phyloP scores from a whole-genome alignment of 1,284 basidiomycete genomes.

The Phellinidium pouzarii region DNA sequence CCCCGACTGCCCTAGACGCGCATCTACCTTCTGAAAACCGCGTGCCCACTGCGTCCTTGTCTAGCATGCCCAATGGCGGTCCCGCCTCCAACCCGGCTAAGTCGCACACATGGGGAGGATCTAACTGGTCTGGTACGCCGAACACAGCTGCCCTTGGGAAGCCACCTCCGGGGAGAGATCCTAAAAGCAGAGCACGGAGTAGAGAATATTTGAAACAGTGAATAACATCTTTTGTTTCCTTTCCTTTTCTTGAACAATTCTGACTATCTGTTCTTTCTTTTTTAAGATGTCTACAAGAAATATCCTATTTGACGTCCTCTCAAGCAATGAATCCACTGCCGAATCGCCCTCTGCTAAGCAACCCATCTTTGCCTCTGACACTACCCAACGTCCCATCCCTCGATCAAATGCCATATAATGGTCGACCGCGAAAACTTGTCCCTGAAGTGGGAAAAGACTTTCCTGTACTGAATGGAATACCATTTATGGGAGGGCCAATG shows the following conservation, averaged over 20 bases:
- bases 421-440: conserved; percentile 69
- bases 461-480: conserved; percentile 55
- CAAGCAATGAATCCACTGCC: conserved; percentile 96
- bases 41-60: conserved; percentile 28
- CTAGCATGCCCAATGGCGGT: conserved; percentile 44
- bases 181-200: conserved; percentile 89
- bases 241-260: conserved; percentile 2
- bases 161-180: conserved; percentile 75
- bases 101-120: conserved; percentile 50
- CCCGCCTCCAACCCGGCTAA: conserved; percentile 37
- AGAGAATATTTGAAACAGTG: conserved; percentile 97
- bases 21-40: conserved; percentile 64
- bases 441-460: conserved; percentile 72
- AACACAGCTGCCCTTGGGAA: conserved; percentile 51
- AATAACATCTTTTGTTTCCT: conserved; percentile 29
- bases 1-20: conserved; percentile 43
- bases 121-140: conserved; percentile 40
- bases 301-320: conserved; percentile 93
- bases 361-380: conserved; percentile 53
- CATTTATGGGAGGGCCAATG: conserved; percentile 43
- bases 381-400: conserved; percentile 67
- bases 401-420: conserved; percentile 65
- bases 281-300: conserved; percentile 88
- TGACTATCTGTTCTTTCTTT: conserved; percentile 11
- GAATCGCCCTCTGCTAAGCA: conserved; percentile 70